Evolutionary conservation across 73 alveolate genomes (phyloP), one percentile per base, ranked within the genome.

Genomic region (Paramecium caudatum): DNA sequence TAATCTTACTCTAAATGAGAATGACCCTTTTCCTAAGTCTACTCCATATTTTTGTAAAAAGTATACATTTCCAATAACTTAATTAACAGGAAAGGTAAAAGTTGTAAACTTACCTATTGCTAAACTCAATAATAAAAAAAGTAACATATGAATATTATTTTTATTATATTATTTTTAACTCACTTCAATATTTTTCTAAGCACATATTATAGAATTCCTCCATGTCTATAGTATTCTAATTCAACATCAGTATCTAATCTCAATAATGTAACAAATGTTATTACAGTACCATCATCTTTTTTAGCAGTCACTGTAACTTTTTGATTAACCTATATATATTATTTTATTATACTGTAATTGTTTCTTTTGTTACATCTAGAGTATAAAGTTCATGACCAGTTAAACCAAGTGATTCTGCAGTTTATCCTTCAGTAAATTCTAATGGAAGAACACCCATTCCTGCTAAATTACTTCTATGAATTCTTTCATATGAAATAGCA

Each of bases 371-470:
- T 33, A 95, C 43, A 74, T 50, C 83, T 25, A 96, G 91, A 48
- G 91, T 41, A 91, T 86, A 93, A 43, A 47, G 21, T 82, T 96
- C 99, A 10, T 82, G 63, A 0, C 97, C 98, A 21, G 90, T 90
- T 39, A 96, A 93, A 43, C 97, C 98, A 1, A 95, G 92, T 4
- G 97, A 37, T 68, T 91, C 98, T 37, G 98, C 98, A 80, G 55
- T 91, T 70, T 95, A 91, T 41, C 98, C 99, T 4, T 91, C 95
- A 9, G 63, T 81, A 83, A 94, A 96, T 91, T 95, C 97, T 2
- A 95, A 93, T 17, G 99, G 99, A 1, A 96, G 88, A 48, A 96
- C 82, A 48, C 99, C 99, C 99, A 96, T 96, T 33, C 99, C 99
- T 21, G 96, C 93, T 36, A 96, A 90, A 82, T 96, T 96, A 46